Percentiles rank a stretch among this genome's conserved stretches.
Evolutionary conservation across 768 basidiomycete species (phyloP).

Genomic region (Myochromella boudieri): DNA sequence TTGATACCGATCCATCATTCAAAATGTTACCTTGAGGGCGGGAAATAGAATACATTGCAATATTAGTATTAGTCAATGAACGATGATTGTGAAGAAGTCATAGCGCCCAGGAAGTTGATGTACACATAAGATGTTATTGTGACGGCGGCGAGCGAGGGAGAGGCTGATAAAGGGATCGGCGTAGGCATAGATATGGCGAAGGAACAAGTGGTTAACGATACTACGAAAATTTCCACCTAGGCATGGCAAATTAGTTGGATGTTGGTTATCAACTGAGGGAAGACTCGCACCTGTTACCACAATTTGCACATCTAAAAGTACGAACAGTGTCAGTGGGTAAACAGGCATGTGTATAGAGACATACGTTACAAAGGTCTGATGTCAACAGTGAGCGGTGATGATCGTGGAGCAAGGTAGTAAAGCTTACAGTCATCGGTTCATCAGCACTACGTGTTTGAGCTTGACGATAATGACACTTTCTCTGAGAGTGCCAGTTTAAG

Average conservation of each 20-base stretch:
- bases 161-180: too few species aligned
- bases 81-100: too few species aligned
- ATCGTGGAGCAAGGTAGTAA: background rate
- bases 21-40: too few species aligned
- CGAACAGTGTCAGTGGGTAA: slow-evolving; percentile 7
- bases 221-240: slow-evolving; percentile 44
- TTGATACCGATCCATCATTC: too few species aligned
- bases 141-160: too few species aligned
- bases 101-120: too few species aligned
- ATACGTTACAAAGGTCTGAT: slow-evolving; percentile 86
- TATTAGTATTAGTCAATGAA: too few species aligned
- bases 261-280: background rate
- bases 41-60: too few species aligned
- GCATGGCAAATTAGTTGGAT: background rate
- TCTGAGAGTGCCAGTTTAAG: slow-evolving; percentile 33
- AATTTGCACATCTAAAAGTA: slow-evolving; percentile 19
- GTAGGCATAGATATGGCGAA: background rate
- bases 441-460: slow-evolving; percentile 97
- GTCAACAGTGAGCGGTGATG: background rate
- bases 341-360: slow-evolving; percentile 16
- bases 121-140: too few species aligned
- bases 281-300: slow-evolving; percentile 30
- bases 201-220: background rate
- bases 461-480: slow-evolving; percentile 91
- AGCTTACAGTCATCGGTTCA: slow-evolving; percentile 94